Conservation (phyloP, 2,329 filamentous ascomycete species). For the Exserohilum turcica region DNA sequence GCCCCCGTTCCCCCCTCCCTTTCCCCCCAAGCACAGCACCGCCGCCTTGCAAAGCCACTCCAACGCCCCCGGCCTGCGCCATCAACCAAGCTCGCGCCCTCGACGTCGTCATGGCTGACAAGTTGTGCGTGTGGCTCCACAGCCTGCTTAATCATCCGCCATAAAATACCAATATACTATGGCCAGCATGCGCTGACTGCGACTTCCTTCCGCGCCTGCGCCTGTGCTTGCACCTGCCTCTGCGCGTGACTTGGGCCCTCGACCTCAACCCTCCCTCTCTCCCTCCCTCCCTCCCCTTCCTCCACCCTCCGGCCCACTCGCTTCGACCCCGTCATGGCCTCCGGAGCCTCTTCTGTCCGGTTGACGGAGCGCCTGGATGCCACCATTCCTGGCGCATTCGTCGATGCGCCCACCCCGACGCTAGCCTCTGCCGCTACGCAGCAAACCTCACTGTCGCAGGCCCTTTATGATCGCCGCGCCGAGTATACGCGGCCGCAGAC, state of each 20-base stretch:
- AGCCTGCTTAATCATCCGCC: conserved; percentile 12
- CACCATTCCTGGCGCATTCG: conserved; percentile 57
- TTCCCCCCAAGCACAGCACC: not conserved
- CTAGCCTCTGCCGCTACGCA: conserved; percentile 44
- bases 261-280: conserved; percentile 1
- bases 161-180: too few relatives aligned
- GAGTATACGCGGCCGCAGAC: conserved; percentile 79
- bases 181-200: conserved; percentile 14
- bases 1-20: too few relatives aligned
- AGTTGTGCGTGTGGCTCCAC: conserved; percentile 20
- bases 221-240: not conserved
- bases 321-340: conserved; percentile 34
- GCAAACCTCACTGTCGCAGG: conserved; percentile 58
- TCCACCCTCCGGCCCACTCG: not conserved
- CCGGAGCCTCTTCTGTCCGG: conserved; percentile 28
- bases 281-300: not conserved
- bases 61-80: conserved; percentile 1
- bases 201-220: not conserved
- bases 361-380: conserved; percentile 48
- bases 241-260: not conserved
- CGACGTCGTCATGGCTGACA: conserved; percentile 18
- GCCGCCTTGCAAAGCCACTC: conserved; percentile 4
- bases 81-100: conserved; percentile 2
- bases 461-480: conserved; percentile 70
- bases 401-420: conserved; percentile 34